Base-by-base conservation (phyloP, 2,329 filamentous ascomycete species). In the Teratosphaeria nubilosa region DNA sequence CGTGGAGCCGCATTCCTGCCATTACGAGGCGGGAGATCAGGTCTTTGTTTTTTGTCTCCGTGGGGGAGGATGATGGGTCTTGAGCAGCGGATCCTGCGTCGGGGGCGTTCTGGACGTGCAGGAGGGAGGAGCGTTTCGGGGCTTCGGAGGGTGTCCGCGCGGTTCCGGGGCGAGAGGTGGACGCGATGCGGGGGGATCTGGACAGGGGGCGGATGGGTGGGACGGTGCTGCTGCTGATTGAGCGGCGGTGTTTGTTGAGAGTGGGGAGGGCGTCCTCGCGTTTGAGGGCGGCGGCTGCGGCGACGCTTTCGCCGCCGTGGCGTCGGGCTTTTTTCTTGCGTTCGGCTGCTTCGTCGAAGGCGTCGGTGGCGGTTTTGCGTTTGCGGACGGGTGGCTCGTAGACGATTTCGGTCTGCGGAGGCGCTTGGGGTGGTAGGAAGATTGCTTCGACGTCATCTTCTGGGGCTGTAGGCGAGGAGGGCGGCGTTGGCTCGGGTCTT, bases 1-100 rank as follows among this genome's bases (percentile, higher is more conserved):
- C 79, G 60, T 80, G 74, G 60, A 81, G 72, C 1, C 79, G 76
- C 77, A 81, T 79, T 3, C 77, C 78, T 5, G 78, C 76, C 76
- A 81, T 78, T 25, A 80, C 75, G 4, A 79, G 70, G n/a, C 76
- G 72, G 0, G 76, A 76, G 3, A 81, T 68, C 2, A 74, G 66
- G n/a, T 78, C 76, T 59, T 79, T 80, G 65, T 81, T 81, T 53
- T 68, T 70, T 25, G 58, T 57, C 32, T 70, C 67, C 9, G 61
- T 56, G 2, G 61, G 5, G 5, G 27, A 5, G 27, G 27, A 7
- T 7, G 27, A 56, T 6, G 59, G 41, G 3, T 58, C 54, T 16
- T n/a, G 51, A 20, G 25, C n/a, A n/a, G n/a, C n/a, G n/a, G 27
- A 7, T 30, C 27, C 7, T 7, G 5, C n/a, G 7, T 30, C 51